A percentile compares a stretch with the other conserved stretches of the same genome.
Conservation (phyloP, 2,329 filamentous ascomycete species). For the Pseudogymnoascus sp. region DNA sequence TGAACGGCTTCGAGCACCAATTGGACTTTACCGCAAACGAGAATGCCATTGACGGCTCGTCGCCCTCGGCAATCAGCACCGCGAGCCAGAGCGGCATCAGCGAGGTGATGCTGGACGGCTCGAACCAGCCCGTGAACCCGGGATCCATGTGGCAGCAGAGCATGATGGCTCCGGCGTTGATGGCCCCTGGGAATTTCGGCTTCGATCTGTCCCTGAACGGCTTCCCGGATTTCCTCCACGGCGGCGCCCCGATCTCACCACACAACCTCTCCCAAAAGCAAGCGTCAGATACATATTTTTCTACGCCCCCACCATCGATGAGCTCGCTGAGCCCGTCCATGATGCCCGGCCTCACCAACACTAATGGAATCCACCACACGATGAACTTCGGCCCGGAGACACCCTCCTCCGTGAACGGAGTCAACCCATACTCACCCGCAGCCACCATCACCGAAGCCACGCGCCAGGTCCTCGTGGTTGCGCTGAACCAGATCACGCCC, state of each 20-base stretch:
- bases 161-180: conserved; percentile 61
- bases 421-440: conserved; percentile 50
- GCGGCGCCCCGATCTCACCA: conserved; percentile 66
- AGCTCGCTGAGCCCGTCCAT: conserved; percentile 66
- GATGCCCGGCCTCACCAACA: conserved; percentile 56
- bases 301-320: conserved; percentile 68
- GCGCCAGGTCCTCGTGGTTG: conserved; percentile 53
- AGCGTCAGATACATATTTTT: conserved; percentile 68
- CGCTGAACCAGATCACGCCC: conserved; percentile 48
- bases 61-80: conserved; percentile 91
- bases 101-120: conserved; percentile 84
- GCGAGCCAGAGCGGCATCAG: conserved; percentile 87
- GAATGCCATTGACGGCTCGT: conserved; percentile 82
- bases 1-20: conserved; percentile 71
- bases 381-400: conserved; percentile 67
- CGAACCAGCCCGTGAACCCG: conserved; percentile 52
- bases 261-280: conserved; percentile 66
- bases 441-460: conserved; percentile 60
- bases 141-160: conserved; percentile 63
- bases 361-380: conserved; percentile 54
- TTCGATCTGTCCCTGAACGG: conserved; percentile 68
- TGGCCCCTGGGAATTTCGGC: conserved; percentile 56
- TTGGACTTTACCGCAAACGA: conserved; percentile 67
- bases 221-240: conserved; percentile 68
- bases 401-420: conserved; percentile 62